Conservation (phyloP, 306 rosid genomes). For the Inga laurina region DNA sequence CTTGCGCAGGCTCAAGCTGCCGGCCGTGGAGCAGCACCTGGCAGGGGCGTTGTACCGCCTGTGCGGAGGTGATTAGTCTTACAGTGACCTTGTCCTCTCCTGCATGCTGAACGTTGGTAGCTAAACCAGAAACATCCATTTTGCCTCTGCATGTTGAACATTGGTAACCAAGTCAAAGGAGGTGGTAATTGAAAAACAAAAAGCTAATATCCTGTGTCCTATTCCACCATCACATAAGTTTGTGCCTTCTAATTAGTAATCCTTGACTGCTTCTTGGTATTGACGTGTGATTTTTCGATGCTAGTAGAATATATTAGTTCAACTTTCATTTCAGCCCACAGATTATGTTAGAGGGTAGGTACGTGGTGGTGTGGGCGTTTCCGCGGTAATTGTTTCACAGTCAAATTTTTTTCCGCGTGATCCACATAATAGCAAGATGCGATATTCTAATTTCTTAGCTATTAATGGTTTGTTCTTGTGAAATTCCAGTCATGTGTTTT, state of each 20-base stretch:
- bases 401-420: background rate
- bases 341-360: background rate
- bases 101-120: background rate
- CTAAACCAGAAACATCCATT: background rate
- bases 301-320: background rate
- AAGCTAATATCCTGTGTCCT: background rate
- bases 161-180: background rate
- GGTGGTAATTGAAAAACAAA: background rate
- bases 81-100: background rate
- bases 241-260: background rate
- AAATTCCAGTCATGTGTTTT: too few species aligned
- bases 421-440: background rate
- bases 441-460: too few species aligned
- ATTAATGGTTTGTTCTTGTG: background rate
- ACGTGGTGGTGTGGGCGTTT: background rate
- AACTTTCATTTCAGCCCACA: background rate
- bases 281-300: background rate
- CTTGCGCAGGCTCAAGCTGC: constrained; percentile 86
- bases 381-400: background rate
- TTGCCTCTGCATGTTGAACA: background rate
- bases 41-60: constrained; percentile 82
- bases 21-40: constrained; percentile 89
- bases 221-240: background rate
- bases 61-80: constrained; percentile 70
- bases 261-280: background rate